These are phyloP conservation scores for Sherardia arvensis DNA, from an alignment of 257 asterid species.

Conservation along the genomic window DNA sequence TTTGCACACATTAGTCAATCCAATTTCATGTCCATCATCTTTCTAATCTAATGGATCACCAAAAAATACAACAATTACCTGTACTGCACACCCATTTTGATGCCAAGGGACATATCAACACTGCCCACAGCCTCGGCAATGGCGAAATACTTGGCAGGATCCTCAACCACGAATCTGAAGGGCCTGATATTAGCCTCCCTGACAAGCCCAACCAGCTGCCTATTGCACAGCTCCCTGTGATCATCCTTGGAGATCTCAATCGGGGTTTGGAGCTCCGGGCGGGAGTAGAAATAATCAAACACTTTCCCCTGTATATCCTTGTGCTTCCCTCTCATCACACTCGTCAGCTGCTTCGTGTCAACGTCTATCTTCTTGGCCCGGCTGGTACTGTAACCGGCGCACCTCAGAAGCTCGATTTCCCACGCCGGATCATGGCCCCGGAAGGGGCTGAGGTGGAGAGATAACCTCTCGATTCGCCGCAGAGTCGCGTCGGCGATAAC, in stretches of 20 bases:
- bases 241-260: constrained; percentile 80
- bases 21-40: background rate
- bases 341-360: constrained; percentile 34
- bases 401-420: constrained; percentile 27
- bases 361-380: constrained; percentile 43
- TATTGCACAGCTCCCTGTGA: constrained; percentile 82
- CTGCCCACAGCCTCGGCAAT: constrained; percentile 88
- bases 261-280: constrained; percentile 91
- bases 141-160: constrained; percentile 86
- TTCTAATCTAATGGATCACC: background rate
- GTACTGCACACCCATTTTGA: constrained; percentile 94
- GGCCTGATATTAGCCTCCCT: constrained; percentile 83
- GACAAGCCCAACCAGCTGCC: constrained; percentile 73
- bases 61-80: constrained; percentile 34
- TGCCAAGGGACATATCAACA: constrained; percentile 88
- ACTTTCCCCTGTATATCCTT: constrained; percentile 68
- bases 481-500: background rate
- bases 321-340: constrained; percentile 72
- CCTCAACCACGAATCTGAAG: constrained; percentile 54
- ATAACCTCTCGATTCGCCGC: constrained; percentile 51
- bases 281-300: constrained; percentile 69
- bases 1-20: background rate
- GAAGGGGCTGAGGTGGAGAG: constrained; percentile 39
- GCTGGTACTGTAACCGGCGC: constrained; percentile 26
- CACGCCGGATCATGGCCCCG: background rate